Conservation (phyloP, 2,329 filamentous ascomycete species). For the Epichloe glyceriae region DNA sequence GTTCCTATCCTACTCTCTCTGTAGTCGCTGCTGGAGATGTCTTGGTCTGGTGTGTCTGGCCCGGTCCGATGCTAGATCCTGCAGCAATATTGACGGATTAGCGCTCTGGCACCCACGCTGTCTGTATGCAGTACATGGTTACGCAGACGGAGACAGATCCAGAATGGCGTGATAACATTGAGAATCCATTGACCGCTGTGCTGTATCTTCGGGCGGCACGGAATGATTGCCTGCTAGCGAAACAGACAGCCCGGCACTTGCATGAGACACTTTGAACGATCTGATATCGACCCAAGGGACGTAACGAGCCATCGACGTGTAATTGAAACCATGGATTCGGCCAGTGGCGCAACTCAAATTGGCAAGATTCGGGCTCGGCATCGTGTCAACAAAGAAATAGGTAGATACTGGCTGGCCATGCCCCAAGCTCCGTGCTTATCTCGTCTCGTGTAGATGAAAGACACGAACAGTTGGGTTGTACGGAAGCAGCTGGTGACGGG, state of each 20-base stretch:
- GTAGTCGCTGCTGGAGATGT: no score
- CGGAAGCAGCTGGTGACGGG: neutral
- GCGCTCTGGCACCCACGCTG: no score
- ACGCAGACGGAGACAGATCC: neutral
- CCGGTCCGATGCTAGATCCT: no score
- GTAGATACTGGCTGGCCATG: no score
- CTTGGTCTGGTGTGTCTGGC: no score
- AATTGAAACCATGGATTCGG: neutral
- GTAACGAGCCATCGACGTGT: neutral
- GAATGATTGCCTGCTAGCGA: no score
- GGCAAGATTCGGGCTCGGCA: neutral
- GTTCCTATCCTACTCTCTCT: no score
- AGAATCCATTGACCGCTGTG: neutral
- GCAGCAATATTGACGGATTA: no score
- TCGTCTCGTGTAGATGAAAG: neutral
- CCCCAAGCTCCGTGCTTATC: no score
- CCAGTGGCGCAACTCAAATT: neutral
- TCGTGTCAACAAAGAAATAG: neutral
- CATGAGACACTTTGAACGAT: neutral
- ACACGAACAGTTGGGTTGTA: neutral
- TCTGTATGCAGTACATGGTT: no score
- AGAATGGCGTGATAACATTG: neutral
- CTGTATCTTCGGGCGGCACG: no score
- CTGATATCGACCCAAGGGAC: neutral
- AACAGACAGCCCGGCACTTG: no score